Percentiles rank a stretch among this genome's conserved stretches.
phyloP scores from a whole-genome alignment of 352 stramenopile genomes.

The Phytophthora idaei region DNA sequence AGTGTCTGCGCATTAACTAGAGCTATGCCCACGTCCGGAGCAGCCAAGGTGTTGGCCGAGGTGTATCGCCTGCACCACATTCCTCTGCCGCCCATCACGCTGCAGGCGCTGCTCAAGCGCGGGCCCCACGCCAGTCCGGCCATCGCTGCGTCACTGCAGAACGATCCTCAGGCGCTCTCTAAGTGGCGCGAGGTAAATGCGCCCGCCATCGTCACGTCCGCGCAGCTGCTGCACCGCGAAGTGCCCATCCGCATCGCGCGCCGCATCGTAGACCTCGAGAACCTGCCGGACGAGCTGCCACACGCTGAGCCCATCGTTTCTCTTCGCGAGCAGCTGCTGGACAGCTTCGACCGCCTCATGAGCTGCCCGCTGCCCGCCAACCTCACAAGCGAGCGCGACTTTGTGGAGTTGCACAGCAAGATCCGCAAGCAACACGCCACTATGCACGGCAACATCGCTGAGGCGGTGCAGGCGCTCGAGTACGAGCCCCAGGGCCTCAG shows the following conservation, averaged over 20 bases:
- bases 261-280: conserved; percentile 86
- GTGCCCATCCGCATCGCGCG: conserved; percentile 81
- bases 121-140: conserved; percentile 56
- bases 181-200: conserved; percentile 75
- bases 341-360: conserved; percentile 78
- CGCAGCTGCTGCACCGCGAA: conserved; percentile 78
- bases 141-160: conserved; percentile 55
- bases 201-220: conserved; percentile 76
- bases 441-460: conserved; percentile 76
- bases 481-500: conserved; percentile 62
- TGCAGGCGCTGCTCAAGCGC: conserved; percentile 76
- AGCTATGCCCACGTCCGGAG: conserved; percentile 44
- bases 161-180: conserved; percentile 48
- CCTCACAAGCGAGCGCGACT: conserved; percentile 59
- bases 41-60: conserved; percentile 73
- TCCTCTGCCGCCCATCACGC: conserved; percentile 78
- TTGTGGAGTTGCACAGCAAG: conserved; percentile 61
- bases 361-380: conserved; percentile 62
- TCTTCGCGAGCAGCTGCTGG: conserved; percentile 65
- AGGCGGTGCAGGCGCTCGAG: conserved; percentile 61
- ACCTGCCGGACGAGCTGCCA: conserved; percentile 72
- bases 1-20: conserved; percentile 4
- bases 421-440: conserved; percentile 67
- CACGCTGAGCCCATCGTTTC: conserved; percentile 62
- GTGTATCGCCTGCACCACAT: conserved; percentile 87